A percentile compares a stretch with the other conserved stretches of the same genome.
These are phyloP conservation scores for Globisporangium paddicum DNA, from an alignment of 352 stramenopile species.

Conservation along the genomic window DNA sequence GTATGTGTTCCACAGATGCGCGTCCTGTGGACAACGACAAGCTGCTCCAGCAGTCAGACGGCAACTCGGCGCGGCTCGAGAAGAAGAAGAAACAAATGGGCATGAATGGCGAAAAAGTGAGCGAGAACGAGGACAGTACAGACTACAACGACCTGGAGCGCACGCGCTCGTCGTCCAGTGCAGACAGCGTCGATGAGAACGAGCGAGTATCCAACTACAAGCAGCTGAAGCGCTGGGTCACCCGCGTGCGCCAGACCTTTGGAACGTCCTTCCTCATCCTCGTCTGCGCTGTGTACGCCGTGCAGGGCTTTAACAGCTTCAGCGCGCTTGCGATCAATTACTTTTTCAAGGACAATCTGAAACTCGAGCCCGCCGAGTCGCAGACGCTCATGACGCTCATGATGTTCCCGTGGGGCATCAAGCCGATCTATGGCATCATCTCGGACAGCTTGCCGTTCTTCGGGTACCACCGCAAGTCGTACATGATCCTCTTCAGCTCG, in stretches of 20 bases:
- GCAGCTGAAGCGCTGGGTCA: conserved; percentile 47
- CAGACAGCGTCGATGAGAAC: conserved; percentile 13
- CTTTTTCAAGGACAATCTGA: conserved; percentile 96
- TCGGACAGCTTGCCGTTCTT: conserved; percentile 93
- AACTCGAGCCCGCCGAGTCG: conserved; percentile 91
- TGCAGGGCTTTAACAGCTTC: conserved; percentile 93
- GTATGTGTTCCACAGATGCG: background rate
- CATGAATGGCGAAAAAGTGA: conserved; percentile 1
- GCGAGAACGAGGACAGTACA: conserved; percentile 1
- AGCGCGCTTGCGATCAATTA: conserved; percentile 92
- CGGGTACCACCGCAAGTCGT: conserved; percentile 93
- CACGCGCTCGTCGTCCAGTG: conserved; percentile 7
- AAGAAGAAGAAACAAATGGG: conserved; percentile 13
- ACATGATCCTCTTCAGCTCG: conserved; percentile 90
- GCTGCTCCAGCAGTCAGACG: conserved; percentile 12
- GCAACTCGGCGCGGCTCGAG: conserved; percentile 3
- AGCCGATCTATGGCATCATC: conserved; percentile 95
- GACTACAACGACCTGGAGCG: conserved; percentile 6
- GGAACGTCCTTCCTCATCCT: conserved; percentile 66
- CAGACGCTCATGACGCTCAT: conserved; percentile 92
- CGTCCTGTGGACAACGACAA: conserved; percentile 10
- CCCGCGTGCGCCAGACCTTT: conserved; percentile 55
- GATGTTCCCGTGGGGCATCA: conserved; percentile 95
- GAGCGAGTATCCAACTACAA: conserved; percentile 22
- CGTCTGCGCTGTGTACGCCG: conserved; percentile 88